Evolutionary conservation across 2,329 filamentous ascomycete species (phyloP).

Genomic region (Epichloe brachyelytri): DNA sequence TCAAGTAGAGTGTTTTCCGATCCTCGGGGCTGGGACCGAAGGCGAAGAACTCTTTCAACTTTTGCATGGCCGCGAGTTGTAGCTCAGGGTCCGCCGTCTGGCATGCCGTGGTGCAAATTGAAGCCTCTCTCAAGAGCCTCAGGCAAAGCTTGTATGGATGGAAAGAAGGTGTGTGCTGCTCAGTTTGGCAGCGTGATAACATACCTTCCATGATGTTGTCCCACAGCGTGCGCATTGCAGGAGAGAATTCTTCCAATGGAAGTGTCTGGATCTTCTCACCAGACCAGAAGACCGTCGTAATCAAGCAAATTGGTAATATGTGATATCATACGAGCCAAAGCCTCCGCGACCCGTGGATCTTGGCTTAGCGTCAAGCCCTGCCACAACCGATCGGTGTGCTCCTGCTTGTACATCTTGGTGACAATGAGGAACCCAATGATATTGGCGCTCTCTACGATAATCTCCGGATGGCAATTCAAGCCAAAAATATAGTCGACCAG

Average conservation of each 20-base stretch:
- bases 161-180: constrained; percentile 21
- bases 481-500: constrained; percentile 81
- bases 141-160: constrained; percentile 42
- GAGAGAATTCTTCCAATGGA: constrained; percentile 49
- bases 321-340: constrained; percentile 54
- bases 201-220: constrained; percentile 40
- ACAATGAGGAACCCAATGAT: constrained; percentile 80
- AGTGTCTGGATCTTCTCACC: constrained; percentile 55
- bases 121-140: constrained; percentile 60
- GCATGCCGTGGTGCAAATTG: constrained; percentile 38
- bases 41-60: constrained; percentile 48
- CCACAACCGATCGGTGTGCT: constrained; percentile 75
- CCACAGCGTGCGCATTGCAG: constrained; percentile 48
- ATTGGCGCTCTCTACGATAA: constrained; percentile 69
- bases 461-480: constrained; percentile 81
- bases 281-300: constrained; percentile 41
- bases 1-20: constrained; percentile 48
- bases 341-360: constrained; percentile 73
- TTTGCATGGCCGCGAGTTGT: constrained; percentile 48
- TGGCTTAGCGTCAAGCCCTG: constrained; percentile 67
- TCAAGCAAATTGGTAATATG: constrained; percentile 36
- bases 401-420: constrained; percentile 56
- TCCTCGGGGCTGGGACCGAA: constrained; percentile 40
- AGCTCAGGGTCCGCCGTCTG: constrained; percentile 48
- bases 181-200: constrained; percentile 29